These are phyloP conservation scores for Wickerhamiella kurtzmanii DNA, from an alignment of 805 yeast genomes.

Conservation along the genomic window DNA sequence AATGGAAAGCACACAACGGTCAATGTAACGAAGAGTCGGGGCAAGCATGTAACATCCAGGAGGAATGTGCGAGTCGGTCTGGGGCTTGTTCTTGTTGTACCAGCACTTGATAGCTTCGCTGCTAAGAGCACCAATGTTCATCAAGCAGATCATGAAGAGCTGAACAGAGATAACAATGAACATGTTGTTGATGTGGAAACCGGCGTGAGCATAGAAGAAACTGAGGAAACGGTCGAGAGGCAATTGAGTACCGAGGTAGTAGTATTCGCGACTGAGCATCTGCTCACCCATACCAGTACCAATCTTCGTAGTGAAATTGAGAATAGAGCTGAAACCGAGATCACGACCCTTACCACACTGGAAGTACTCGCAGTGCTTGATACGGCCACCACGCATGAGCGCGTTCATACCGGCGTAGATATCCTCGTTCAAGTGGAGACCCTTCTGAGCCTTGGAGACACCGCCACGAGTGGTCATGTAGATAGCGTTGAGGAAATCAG, in stretches of 20 bases:
- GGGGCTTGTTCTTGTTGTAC: constrained; percentile 52
- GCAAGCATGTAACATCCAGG: constrained; percentile 72
- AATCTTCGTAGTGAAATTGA: constrained; percentile 87
- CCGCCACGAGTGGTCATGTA: constrained; percentile 96
- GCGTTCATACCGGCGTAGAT: constrained; percentile 94
- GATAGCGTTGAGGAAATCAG: constrained; percentile 80
- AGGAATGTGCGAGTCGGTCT: constrained; percentile 62
- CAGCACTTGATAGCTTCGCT: constrained; percentile 59
- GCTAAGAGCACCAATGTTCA: constrained; percentile 66
- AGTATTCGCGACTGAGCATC: constrained; percentile 79
- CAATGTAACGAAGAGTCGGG: constrained; percentile 85
- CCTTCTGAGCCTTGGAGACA: constrained; percentile 85
- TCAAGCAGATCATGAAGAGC: constrained; percentile 63
- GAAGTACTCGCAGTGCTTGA: constrained; percentile 88
- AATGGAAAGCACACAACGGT: constrained; percentile 74
- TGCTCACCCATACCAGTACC: constrained; percentile 99
- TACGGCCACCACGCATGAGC: constrained; percentile 76
- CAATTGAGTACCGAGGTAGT: constrained; percentile 74
- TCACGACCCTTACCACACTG: constrained; percentile 98
- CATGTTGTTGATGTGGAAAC: constrained; percentile 84
- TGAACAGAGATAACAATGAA: constrained; percentile 82
- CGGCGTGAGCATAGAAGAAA: constrained; percentile 93
- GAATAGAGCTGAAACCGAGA: constrained; percentile 80
- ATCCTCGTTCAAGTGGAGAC: constrained; percentile 86
- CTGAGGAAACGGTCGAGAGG: constrained; percentile 84